A percentile compares a stretch with the other conserved stretches of the same genome.
Evolutionary conservation across 768 basidiomycete species (phyloP).

Genomic region (Stropharia rugosoannulata): DNA sequence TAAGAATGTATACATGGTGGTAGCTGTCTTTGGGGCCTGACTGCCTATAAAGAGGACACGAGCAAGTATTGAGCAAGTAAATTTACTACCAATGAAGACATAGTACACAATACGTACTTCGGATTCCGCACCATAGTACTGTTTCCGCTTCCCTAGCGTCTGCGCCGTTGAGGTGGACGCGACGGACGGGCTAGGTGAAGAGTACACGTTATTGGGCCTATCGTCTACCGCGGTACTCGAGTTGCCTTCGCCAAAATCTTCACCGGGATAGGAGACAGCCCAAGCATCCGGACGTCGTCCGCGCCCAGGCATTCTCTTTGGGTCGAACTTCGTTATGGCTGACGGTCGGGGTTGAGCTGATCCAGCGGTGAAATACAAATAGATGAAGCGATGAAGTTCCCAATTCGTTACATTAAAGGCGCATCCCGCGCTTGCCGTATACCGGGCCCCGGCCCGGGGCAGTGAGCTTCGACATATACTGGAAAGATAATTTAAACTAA

Average conservation of each 20-base stretch:
- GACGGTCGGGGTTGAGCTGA: no score
- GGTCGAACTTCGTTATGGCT: no score
- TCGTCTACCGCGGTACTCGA: slow-evolving; percentile 6
- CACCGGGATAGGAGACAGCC: slow-evolving; percentile 52
- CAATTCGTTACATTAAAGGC: no score
- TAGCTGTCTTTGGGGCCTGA: background rate
- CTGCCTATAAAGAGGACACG: background rate
- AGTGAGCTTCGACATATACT: no score
- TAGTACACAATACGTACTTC: slow-evolving; percentile 15
- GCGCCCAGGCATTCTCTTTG: no score
- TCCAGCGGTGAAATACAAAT: no score
- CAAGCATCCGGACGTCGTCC: slow-evolving; percentile 35
- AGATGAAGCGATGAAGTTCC: no score
- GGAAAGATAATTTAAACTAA: background rate
- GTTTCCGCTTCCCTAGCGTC: slow-evolving; percentile 21
- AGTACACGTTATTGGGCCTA: background rate
- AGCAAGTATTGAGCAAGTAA: background rate
- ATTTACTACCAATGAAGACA: background rate
- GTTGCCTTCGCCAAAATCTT: slow-evolving; percentile 12
- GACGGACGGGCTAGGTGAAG: slow-evolving; percentile 11
- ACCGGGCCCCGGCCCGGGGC: no score
- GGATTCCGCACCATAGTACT: slow-evolving; percentile 10
- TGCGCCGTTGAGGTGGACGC: slow-evolving; percentile 8
- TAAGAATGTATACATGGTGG: background rate
- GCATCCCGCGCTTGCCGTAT: no score